Conservation (phyloP, 2,329 filamentous ascomycete species). For the Cadophora malorum region DNA sequence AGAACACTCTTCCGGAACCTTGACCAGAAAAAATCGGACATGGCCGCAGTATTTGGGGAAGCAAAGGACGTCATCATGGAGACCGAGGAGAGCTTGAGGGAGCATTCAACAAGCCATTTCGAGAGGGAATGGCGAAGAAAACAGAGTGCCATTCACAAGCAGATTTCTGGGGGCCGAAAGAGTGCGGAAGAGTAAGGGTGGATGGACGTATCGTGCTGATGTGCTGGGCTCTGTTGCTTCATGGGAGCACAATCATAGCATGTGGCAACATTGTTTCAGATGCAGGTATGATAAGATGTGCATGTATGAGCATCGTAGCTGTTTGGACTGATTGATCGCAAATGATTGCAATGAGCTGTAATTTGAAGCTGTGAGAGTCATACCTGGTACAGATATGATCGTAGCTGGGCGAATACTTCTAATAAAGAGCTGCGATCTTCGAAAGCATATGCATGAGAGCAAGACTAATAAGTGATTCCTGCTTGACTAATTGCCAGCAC, state of each 20-base stretch:
- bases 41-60: constrained; percentile 34
- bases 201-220: background rate
- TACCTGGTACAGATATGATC: background rate
- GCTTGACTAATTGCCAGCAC: background rate
- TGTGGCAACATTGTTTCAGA: background rate
- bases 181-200: background rate
- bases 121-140: constrained; percentile 39
- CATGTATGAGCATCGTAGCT: background rate
- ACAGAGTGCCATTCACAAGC: constrained; percentile 36
- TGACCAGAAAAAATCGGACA: constrained; percentile 33
- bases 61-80: constrained; percentile 31
- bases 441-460: background rate
- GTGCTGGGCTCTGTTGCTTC: background rate
- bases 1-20: constrained; percentile 29
- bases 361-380: background rate
- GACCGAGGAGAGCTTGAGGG: constrained; percentile 30
- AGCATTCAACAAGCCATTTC: constrained; percentile 27
- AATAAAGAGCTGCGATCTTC: background rate
- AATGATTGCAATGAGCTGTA: background rate
- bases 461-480: too few relatives aligned
- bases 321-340: background rate
- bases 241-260: background rate
- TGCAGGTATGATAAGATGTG: background rate
- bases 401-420: constrained; percentile 6
- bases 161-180: constrained; percentile 30